These are phyloP conservation scores for Lithohypha guttulata DNA, from an alignment of 2,329 filamentous ascomycete genomes.

Conservation along the genomic window DNA sequence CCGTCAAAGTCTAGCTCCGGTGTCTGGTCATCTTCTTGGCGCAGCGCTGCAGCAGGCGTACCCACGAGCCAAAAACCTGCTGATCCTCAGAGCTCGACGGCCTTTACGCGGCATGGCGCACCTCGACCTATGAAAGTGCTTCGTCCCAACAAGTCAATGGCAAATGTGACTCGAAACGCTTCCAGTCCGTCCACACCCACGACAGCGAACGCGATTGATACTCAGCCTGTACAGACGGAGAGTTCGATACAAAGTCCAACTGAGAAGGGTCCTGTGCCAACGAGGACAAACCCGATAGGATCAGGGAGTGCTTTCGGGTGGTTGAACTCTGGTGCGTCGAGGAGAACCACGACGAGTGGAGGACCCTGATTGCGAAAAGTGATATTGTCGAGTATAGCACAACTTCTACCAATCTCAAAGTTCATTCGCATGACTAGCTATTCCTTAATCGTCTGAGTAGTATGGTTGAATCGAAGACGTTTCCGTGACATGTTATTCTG, in stretches of 20 bases:
- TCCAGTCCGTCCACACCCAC: conserved; percentile 22
- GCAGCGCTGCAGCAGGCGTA: conserved; percentile 9
- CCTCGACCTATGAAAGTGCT: conserved; percentile 79
- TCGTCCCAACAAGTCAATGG: conserved; percentile 58
- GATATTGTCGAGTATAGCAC: no score
- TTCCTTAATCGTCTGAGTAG: no score
- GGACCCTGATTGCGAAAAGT: conserved; percentile 10
- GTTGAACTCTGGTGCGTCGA: conserved; percentile 50
- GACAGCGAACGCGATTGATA: conserved; percentile 15
- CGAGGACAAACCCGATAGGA: conserved; percentile 68
- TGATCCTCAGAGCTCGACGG: conserved; percentile 16
- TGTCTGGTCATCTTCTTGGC: conserved; percentile 22
- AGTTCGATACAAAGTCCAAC: conserved; percentile 5
- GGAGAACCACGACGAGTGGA: conserved; percentile 18
- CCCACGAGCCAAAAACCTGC: conserved; percentile 10
- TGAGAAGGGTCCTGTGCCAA: conserved; percentile 19
- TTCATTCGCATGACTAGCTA: no score
- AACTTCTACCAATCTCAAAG: no score
- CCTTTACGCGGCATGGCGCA: conserved; percentile 17
- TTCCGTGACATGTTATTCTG: no score
- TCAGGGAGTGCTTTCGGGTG: conserved; percentile 90
- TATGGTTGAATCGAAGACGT: no score
- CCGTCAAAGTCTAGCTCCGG: conserved; percentile 19
- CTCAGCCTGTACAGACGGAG: conserved; percentile 8
- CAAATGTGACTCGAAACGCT: conserved; percentile 36